Evolutionary conservation across 805 yeast genomes (phyloP).

Genomic region (Cyberlindnera maritima): DNA sequence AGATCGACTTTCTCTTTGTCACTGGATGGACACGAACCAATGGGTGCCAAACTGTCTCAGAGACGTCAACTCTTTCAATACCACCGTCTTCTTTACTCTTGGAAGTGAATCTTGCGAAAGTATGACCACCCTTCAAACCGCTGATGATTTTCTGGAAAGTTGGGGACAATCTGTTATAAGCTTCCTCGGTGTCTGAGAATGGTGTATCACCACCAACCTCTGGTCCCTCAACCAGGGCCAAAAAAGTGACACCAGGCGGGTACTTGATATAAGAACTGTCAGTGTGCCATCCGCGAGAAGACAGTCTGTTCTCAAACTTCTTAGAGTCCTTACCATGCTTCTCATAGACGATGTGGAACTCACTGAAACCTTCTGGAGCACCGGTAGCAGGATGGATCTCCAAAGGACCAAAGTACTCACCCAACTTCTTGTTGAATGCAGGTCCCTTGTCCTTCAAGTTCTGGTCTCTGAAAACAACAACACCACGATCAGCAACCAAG

Average conservation of each 20-base stretch:
- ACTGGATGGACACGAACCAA: slow-evolving; percentile 73
- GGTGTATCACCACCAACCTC: slow-evolving; percentile 77
- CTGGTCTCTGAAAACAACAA: slow-evolving; percentile 63
- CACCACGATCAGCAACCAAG: slow-evolving; percentile 69
- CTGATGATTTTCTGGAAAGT: slow-evolving; percentile 54
- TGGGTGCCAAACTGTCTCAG: slow-evolving; percentile 57
- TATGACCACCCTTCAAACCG: slow-evolving; percentile 65
- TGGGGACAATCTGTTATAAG: slow-evolving; percentile 69
- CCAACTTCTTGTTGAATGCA: slow-evolving; percentile 46
- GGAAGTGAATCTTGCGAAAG: slow-evolving; percentile 67
- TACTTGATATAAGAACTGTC: slow-evolving; percentile 73
- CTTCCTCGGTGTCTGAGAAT: slow-evolving; percentile 66
- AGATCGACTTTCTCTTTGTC: slow-evolving; percentile 57
- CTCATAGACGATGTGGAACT: slow-evolving; percentile 56
- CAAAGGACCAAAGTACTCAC: slow-evolving; percentile 63
- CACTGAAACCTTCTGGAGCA: slow-evolving; percentile 58
- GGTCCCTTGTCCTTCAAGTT: slow-evolving; percentile 59
- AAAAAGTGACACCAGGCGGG: slow-evolving; percentile 69
- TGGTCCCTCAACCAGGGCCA: slow-evolving; percentile 58
- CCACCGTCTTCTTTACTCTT: slow-evolving; percentile 56
- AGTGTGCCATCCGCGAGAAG: slow-evolving; percentile 54
- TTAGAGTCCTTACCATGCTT: slow-evolving; percentile 38
- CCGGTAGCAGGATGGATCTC: slow-evolving; percentile 77
- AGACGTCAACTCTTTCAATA: slow-evolving; percentile 62
- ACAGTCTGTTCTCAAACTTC: slow-evolving; percentile 27